Percentiles rank a stretch among this genome's conserved stretches.
phyloP scores from a whole-genome alignment of 2,329 filamentous ascomycete species.

The Metarhizium brunneum region DNA sequence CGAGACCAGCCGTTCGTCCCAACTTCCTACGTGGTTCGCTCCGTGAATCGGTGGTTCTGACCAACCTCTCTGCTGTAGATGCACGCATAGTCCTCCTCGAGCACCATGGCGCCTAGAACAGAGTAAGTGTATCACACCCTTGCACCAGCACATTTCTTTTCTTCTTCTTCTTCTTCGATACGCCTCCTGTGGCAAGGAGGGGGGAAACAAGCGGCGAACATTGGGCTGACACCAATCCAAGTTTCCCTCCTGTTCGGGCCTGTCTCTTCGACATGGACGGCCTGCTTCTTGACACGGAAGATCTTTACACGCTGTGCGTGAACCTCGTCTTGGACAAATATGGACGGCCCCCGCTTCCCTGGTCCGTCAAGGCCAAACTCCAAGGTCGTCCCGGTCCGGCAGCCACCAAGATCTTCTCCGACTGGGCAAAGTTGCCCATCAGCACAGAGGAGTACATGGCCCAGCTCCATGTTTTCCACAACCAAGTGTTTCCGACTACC shows the following conservation, averaged over 20 bases:
- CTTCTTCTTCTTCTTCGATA: not conserved
- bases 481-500: constrained; percentile 61
- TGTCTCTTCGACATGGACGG: constrained; percentile 99
- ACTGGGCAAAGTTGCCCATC: constrained; percentile 83
- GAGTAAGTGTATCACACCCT: constrained; percentile 27
- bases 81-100: not conserved
- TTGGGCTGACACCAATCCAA: constrained; percentile 20
- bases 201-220: not conserved
- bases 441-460: constrained; percentile 54
- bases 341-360: constrained; percentile 67
- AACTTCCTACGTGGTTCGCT: no score
- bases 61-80: not conserved
- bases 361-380: constrained; percentile 87
- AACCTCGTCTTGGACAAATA: constrained; percentile 75
- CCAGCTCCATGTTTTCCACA: constrained; percentile 55
- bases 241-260: constrained; percentile 72
- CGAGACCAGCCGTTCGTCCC: no score
- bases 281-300: constrained; percentile 87
- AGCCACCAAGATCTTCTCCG: constrained; percentile 49
- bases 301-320: constrained; percentile 73
- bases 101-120: constrained; percentile 31
- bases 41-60: no score
- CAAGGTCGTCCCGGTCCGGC: constrained; percentile 47
- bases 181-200: not conserved
- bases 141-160: not conserved